Evolutionary conservation across 805 yeast genomes (phyloP).

Genomic region (Debaryomyces castellii): DNA sequence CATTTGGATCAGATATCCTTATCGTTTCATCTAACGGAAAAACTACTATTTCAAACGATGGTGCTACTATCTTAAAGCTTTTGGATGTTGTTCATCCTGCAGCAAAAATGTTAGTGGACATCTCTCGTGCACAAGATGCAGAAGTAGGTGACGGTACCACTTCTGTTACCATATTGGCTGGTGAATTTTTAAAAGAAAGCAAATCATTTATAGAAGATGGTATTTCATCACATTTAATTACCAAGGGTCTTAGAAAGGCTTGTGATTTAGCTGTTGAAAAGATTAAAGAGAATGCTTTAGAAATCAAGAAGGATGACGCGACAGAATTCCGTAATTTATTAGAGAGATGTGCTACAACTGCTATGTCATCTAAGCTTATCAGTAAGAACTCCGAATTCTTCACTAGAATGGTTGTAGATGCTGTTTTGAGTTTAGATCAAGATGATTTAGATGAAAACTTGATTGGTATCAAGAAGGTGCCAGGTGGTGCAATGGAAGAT

Average conservation of each 20-base stretch:
- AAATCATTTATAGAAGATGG: slow-evolving; percentile 94
- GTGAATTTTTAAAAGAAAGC: slow-evolving; percentile 89
- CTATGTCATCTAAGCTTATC: slow-evolving; percentile 94
- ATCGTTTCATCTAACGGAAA: slow-evolving; percentile 80
- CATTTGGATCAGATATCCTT: slow-evolving; percentile 93
- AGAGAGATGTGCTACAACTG: slow-evolving; percentile 93
- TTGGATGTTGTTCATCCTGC: slow-evolving; percentile 98
- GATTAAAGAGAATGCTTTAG: slow-evolving; percentile 73
- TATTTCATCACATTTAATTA: slow-evolving; percentile 84
- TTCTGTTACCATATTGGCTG: slow-evolving; percentile 91
- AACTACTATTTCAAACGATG: slow-evolving; percentile 96
- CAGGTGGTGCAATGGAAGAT: slow-evolving; percentile 97
- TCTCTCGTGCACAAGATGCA: slow-evolving; percentile 95
- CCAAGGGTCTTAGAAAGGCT: slow-evolving; percentile 85
- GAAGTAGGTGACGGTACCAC: slow-evolving; percentile 99
- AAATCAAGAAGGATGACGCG: slow-evolving; percentile 55
- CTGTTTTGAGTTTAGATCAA: slow-evolving; percentile 84
- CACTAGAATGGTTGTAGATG: slow-evolving; percentile 95
- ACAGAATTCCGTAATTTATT: slow-evolving; percentile 65
- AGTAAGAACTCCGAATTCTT: slow-evolving; percentile 84
- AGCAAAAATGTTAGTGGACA: slow-evolving; percentile 91
- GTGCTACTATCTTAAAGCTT: slow-evolving; percentile 91
- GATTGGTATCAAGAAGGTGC: slow-evolving; percentile 91
- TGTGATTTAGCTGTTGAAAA: slow-evolving; percentile 71
- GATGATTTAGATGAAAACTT: slow-evolving; percentile 82